These are phyloP conservation scores for Scleromitrula shiraiana DNA, from an alignment of 2,329 filamentous ascomycete species.

Conservation along the genomic window DNA sequence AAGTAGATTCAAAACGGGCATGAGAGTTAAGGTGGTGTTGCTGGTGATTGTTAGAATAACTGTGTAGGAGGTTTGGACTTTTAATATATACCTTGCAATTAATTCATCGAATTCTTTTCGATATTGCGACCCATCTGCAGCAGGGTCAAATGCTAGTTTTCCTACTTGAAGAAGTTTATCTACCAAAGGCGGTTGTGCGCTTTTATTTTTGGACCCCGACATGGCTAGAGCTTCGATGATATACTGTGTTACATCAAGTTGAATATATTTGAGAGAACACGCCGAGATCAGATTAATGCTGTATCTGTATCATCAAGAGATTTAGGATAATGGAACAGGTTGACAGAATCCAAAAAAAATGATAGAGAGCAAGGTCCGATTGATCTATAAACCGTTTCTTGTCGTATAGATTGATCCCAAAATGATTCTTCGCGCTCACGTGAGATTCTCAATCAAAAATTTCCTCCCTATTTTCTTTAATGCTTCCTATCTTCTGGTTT, in stretches of 20 bases:
- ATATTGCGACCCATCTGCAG: conserved; percentile 11
- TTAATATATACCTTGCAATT: conserved; percentile 17
- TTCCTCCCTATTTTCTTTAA: too few relatives aligned
- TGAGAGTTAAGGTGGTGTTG: conserved; percentile 44
- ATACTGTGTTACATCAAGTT: not conserved
- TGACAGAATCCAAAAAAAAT: too few relatives aligned
- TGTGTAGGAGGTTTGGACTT: not conserved
- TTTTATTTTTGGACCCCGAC: not conserved
- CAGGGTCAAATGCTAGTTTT: conserved; percentile 26
- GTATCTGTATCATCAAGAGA: too few relatives aligned
- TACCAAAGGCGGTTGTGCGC: conserved; percentile 19
- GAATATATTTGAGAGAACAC: too few relatives aligned
- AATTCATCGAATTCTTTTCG: conserved; percentile 8
- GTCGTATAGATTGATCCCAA: too few relatives aligned
- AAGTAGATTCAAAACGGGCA: conserved; percentile 54
- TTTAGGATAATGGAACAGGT: too few relatives aligned
- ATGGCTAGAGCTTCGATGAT: not conserved
- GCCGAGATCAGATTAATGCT: too few relatives aligned
- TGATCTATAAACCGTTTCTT: too few relatives aligned
- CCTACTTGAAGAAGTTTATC: conserved; percentile 25
- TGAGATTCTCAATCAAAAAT: too few relatives aligned
- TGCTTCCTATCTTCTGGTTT: too few relatives aligned
- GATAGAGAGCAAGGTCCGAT: too few relatives aligned
- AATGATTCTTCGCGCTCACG: too few relatives aligned
- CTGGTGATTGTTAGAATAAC: conserved; percentile 21